Evolutionary conservation across 768 basidiomycete species (phyloP).

Genomic region (Mycena vulgaris): DNA sequence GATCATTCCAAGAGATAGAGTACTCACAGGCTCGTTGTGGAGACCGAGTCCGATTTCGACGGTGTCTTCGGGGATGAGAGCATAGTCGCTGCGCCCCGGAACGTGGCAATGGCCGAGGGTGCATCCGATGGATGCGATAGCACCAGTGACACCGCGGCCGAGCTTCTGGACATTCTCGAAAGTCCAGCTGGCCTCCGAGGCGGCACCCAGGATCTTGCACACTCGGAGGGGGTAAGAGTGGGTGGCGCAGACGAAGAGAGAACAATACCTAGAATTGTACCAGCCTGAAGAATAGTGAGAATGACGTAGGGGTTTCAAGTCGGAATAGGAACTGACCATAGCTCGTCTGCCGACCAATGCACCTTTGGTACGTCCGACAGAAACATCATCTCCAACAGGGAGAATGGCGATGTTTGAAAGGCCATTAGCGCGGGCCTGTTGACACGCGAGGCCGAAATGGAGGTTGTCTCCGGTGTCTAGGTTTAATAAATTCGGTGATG

Average conservation of each 20-base stretch:
- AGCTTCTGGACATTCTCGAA: conserved; percentile 52
- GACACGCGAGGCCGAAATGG: conserved; percentile 71
- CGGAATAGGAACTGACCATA: conserved; percentile 44
- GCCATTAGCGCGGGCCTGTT: conserved; percentile 60
- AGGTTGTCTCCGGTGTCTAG: conserved; percentile 72
- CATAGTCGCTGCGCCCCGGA: conserved; percentile 54
- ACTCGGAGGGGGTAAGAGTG: conserved; percentile 35
- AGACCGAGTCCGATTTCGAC: conserved; percentile 69
- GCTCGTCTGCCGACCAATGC: conserved; percentile 5
- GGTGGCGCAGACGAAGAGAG: not conserved
- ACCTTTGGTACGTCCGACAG: conserved; percentile 35
- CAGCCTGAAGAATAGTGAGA: conserved; percentile 55
- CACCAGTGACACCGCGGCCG: conserved; percentile 52
- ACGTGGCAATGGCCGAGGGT: conserved; percentile 72
- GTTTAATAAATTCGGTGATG: conserved; percentile 55
- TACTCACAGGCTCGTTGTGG: conserved; percentile 66
- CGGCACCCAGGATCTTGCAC: conserved; percentile 71
- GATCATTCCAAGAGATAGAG: conserved; percentile 28
- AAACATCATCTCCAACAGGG: conserved; percentile 71
- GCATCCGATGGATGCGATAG: conserved; percentile 54
- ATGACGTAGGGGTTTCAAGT: conserved; percentile 60
- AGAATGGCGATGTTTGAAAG: conserved; percentile 58
- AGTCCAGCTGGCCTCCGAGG: conserved; percentile 56
- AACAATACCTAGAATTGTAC: conserved; percentile 57
- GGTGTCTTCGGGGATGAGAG: conserved; percentile 44